phyloP scores from a whole-genome alignment of 495 filamentous ascomycete species.

The Tirmania nivea region DNA sequence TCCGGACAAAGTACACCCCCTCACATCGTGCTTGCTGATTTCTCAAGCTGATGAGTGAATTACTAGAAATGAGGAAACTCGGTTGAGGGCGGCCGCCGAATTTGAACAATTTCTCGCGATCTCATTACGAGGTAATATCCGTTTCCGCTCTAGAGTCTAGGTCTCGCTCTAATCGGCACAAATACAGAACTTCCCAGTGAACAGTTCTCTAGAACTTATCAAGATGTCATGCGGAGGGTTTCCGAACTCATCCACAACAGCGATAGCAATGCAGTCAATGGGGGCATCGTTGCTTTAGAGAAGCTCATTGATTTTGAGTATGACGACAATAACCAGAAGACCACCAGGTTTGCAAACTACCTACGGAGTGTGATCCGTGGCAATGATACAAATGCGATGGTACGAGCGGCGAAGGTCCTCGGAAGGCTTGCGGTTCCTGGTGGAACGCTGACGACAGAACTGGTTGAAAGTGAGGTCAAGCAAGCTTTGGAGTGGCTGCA shows the following conservation, averaged over 20 bases:
- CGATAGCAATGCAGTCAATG: conserved; percentile 71
- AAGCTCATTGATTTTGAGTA: conserved; percentile 86
- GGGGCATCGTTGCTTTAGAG: conserved; percentile 78
- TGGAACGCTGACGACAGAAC: conserved; percentile 79
- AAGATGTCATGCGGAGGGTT: conserved; percentile 40
- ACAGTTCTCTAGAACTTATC: conserved; percentile 42
- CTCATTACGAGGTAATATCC: conserved; percentile 10
- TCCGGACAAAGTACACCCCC: conserved; percentile 17
- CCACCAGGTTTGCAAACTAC: conserved; percentile 73
- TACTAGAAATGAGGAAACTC: conserved; percentile 20
- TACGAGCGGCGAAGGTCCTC: conserved; percentile 65
- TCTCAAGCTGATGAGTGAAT: not conserved
- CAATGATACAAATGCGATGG: conserved; percentile 69
- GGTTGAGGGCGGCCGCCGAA: conserved; percentile 19
- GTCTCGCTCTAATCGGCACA: not conserved
- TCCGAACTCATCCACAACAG: conserved; percentile 53
- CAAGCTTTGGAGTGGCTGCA: conserved; percentile 89
- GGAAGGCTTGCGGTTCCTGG: conserved; percentile 79
- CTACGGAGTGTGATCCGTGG: conserved; percentile 72
- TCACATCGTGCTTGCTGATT: not conserved
- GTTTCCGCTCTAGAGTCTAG: not conserved
- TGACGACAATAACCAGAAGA: conserved; percentile 83
- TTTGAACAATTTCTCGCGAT: conserved; percentile 17
- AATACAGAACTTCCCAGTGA: conserved; percentile 38
- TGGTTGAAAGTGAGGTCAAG: conserved; percentile 92